A percentile compares a stretch with the other conserved stretches of the same genome.
These are phyloP conservation scores for Trametes coccinea DNA, from an alignment of 768 basidiomycete genomes.

Conservation along the genomic window DNA sequence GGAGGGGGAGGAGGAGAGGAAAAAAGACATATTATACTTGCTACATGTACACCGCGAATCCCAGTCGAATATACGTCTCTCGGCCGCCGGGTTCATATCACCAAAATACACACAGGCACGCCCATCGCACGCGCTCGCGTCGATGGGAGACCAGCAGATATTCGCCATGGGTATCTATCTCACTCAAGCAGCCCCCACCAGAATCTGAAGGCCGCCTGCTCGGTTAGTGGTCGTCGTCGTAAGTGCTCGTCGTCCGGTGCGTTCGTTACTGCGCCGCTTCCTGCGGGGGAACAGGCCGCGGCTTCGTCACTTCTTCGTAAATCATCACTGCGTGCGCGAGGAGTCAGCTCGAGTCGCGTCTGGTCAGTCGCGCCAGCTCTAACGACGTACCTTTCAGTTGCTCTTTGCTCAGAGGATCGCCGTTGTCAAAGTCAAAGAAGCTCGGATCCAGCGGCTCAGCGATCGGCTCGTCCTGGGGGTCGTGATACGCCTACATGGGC, in stretches of 20 bases:
- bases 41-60: constrained; percentile 9
- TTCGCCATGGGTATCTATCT: constrained; percentile 9
- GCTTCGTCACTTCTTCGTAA: constrained; percentile 37
- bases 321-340: constrained; percentile 29
- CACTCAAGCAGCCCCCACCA: neutral
- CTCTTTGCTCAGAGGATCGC: constrained; percentile 63
- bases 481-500: constrained; percentile 72
- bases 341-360: neutral
- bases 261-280: constrained; percentile 13
- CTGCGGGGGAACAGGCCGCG: constrained; percentile 8
- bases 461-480: constrained; percentile 84
- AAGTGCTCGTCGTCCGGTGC: neutral
- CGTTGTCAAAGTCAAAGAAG: constrained; percentile 84
- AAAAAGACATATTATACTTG: constrained; percentile 14
- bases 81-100: neutral
- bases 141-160: neutral
- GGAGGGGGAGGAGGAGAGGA: neutral
- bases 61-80: no score
- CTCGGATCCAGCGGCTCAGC: constrained; percentile 73
- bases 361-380: neutral
- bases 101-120: constrained; percentile 3
- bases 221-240: neutral
- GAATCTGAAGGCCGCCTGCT: neutral
- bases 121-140: neutral
- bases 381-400: constrained; percentile 58